phyloP scores from a whole-genome alignment of 768 basidiomycete genomes.

The Porpolomopsis calyptriformis region DNA sequence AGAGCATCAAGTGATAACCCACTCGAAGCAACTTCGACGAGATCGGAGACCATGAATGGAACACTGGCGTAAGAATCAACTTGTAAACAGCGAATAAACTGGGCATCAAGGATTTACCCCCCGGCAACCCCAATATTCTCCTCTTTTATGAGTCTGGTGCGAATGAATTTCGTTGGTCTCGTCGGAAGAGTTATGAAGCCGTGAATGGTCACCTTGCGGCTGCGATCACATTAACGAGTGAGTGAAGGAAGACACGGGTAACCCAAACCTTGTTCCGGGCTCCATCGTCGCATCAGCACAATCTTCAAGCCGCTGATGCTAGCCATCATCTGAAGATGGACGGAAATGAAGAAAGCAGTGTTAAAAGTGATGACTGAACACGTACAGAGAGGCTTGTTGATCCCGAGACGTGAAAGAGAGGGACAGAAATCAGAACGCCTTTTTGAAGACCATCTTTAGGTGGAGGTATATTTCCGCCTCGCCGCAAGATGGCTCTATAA shows the following conservation, averaged over 20 bases:
- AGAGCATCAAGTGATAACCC: slow-evolving; percentile 39
- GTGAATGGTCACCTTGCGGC: slow-evolving; percentile 21
- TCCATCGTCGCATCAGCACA: slow-evolving; percentile 47
- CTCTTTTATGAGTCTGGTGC: slow-evolving; percentile 36
- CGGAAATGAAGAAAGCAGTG: background rate
- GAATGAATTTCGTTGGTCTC: background rate
- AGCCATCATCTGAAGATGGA: slow-evolving; percentile 41
- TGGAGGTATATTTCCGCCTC: slow-evolving; percentile 32
- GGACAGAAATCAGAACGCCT: slow-evolving; percentile 44
- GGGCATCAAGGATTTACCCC: slow-evolving; percentile 26
- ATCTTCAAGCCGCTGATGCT: slow-evolving; percentile 48
- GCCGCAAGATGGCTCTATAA: slow-evolving; percentile 36
- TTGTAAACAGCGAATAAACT: slow-evolving; percentile 1
- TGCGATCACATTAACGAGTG: slow-evolving; percentile 12
- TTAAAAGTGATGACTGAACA: slow-evolving; percentile 7
- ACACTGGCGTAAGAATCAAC: slow-evolving; percentile 27
- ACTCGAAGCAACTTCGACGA: slow-evolving; percentile 39
- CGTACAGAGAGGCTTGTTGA: slow-evolving; percentile 40
- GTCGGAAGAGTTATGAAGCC: background rate
- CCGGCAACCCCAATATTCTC: slow-evolving; percentile 49
- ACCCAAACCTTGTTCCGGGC: slow-evolving; percentile 40
- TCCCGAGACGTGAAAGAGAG: slow-evolving; percentile 60
- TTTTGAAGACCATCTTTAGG: slow-evolving; percentile 32
- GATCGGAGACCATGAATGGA: slow-evolving; percentile 51
- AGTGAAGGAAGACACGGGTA: background rate